Conservation (phyloP, 148 eudicot species). For the Rhododendron molle region DNA sequence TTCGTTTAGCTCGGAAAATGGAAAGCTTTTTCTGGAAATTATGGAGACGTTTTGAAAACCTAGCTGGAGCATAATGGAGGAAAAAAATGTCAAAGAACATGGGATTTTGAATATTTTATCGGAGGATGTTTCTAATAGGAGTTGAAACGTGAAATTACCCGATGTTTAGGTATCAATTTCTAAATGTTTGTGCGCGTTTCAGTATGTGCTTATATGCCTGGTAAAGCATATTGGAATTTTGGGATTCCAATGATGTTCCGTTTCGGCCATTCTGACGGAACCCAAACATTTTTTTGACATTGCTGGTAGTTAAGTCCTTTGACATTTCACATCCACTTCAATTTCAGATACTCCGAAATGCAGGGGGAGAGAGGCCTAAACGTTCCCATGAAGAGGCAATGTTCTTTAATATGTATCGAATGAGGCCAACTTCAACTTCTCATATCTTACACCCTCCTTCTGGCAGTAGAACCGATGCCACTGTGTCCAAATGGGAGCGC, state of each 20-base stretch:
- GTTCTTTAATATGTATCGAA: constrained; percentile 35
- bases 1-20: background rate
- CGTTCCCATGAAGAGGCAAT: constrained; percentile 40
- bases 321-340: constrained; percentile 15
- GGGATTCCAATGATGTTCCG: background rate
- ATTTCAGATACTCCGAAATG: constrained; percentile 53
- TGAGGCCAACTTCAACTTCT: constrained; percentile 43
- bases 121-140: background rate
- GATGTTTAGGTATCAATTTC: background rate
- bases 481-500: constrained; percentile 46
- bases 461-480: constrained; percentile 32
- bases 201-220: background rate
- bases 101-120: background rate
- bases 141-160: background rate
- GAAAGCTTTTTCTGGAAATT: background rate
- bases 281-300: background rate
- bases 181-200: background rate
- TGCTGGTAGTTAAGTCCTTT: constrained; percentile 3
- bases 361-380: constrained; percentile 48
- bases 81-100: background rate
- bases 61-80: background rate
- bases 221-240: background rate
- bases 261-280: background rate
- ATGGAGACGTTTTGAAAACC: background rate
- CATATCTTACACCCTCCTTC: constrained; percentile 34